Conservation (phyloP, 495 filamentous ascomycete genomes). For the Penicillium arizonense region DNA sequence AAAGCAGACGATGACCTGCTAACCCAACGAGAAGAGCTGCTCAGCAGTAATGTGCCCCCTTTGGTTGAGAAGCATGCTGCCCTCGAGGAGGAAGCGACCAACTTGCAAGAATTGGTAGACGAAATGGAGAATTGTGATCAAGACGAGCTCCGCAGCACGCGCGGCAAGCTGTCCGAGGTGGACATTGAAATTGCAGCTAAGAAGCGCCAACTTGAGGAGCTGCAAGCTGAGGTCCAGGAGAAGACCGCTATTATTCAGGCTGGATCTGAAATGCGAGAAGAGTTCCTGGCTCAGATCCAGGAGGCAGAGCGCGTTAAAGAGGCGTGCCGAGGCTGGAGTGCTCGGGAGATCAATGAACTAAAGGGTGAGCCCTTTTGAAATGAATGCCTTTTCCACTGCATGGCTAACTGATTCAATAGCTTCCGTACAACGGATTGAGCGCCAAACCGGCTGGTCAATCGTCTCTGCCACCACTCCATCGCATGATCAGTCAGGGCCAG, state of each 20-base stretch:
- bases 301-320: conserved; percentile 83
- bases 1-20: conserved; percentile 69
- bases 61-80: conserved; percentile 57
- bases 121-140: conserved; percentile 80
- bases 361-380: conserved; percentile 52
- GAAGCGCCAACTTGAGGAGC: conserved; percentile 57
- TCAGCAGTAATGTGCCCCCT: conserved; percentile 63
- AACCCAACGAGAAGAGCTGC: conserved; percentile 60
- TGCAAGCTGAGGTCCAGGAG: conserved; percentile 61
- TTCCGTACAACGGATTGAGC: conserved; percentile 66
- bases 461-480: conserved; percentile 53
- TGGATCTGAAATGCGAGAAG: conserved; percentile 61
- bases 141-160: conserved; percentile 66
- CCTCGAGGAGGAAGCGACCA: conserved; percentile 59
- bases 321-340: conserved; percentile 85
- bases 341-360: conserved; percentile 68
- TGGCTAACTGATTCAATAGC: conserved; percentile 38
- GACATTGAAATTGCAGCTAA: conserved; percentile 71
- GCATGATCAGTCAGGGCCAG: conserved; percentile 39
- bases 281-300: conserved; percentile 69
- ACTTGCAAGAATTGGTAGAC: conserved; percentile 65
- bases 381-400: conserved; percentile 6
- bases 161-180: conserved; percentile 59
- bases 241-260: conserved; percentile 60
- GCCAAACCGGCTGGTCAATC: conserved; percentile 73